Conservation (phyloP, 768 basidiomycete genomes). For the Leccinellum rugosiceps region DNA sequence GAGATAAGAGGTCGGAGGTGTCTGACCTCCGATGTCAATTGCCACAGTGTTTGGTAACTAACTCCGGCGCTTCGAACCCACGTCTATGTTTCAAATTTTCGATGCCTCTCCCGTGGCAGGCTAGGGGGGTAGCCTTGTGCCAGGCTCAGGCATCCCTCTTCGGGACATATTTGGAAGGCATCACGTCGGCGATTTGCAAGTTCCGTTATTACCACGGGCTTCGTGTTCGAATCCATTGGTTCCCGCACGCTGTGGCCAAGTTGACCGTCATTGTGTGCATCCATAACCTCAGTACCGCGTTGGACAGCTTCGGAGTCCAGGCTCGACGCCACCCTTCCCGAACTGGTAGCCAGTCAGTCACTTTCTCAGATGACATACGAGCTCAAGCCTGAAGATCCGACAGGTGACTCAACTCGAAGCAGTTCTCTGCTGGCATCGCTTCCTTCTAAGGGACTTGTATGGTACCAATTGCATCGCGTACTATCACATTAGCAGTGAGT, state of each 20-base stretch:
- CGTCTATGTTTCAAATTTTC: not conserved
- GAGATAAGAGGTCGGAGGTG: conserved; percentile 23
- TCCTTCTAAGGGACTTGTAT: not conserved
- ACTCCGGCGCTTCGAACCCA: not conserved
- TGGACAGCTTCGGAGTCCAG: not conserved
- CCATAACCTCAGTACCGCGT: not conserved
- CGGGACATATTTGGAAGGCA: conserved; percentile 1
- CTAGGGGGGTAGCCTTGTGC: conserved; percentile 3
- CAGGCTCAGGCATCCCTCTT: not conserved
- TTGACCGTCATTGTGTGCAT: not conserved
- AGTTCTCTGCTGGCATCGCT: not conserved
- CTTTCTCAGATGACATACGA: not conserved
- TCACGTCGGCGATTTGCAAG: conserved; percentile 16
- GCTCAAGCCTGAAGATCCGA: not conserved
- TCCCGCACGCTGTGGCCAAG: not conserved
- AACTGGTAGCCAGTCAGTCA: conserved; percentile 10
- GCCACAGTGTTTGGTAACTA: conserved; percentile 1
- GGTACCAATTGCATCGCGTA: not conserved
- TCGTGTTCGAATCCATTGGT: not conserved
- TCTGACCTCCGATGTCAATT: conserved; percentile 20
- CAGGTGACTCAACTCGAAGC: not conserved
- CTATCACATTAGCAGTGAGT: conserved; percentile 9
- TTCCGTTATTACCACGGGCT: conserved; percentile 18
- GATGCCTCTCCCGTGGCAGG: not conserved
- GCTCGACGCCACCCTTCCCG: not conserved